Conservation (phyloP, 2,329 filamentous ascomycete species). For the Fusarium armeniacum region DNA sequence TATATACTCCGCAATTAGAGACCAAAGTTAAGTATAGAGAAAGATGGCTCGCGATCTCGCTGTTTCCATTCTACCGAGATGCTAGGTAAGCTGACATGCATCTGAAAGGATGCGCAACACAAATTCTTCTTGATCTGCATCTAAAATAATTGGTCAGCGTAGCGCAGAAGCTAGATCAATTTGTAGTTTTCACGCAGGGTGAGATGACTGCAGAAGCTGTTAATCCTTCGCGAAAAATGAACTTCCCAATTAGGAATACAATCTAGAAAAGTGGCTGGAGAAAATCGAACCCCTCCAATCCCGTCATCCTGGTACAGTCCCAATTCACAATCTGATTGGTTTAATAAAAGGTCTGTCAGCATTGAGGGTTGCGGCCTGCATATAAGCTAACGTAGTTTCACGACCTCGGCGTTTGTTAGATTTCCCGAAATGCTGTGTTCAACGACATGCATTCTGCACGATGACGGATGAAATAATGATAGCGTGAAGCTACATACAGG, state of each 20-base stretch:
- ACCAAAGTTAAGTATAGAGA: neutral
- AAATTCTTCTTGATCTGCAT: no score
- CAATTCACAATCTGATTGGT: neutral
- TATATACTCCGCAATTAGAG: neutral
- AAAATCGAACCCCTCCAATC: neutral
- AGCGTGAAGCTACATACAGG: no score
- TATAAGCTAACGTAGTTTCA: neutral
- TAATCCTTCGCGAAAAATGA: fast-evolving
- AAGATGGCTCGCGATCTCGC: neutral
- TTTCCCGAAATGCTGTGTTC: neutral
- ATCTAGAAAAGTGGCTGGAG: neutral
- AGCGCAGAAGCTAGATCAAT: neutral
- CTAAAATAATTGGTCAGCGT: neutral
- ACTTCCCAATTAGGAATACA: neutral
- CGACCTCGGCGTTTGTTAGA: neutral
- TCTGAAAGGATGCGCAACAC: neutral
- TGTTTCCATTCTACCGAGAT: neutral
- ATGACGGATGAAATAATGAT: neutral
- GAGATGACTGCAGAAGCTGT: neutral
- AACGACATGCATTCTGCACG: neutral
- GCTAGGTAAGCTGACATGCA: slow-evolving; percentile 3
- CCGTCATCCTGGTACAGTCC: neutral
- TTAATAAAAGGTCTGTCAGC: neutral
- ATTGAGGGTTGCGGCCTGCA: neutral
- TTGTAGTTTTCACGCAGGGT: neutral